Evolutionary conservation across 2,329 filamentous ascomycete genomes (phyloP), one percentile per base, ranked within the genome.

Genomic region (Fusarium sp.): DNA sequence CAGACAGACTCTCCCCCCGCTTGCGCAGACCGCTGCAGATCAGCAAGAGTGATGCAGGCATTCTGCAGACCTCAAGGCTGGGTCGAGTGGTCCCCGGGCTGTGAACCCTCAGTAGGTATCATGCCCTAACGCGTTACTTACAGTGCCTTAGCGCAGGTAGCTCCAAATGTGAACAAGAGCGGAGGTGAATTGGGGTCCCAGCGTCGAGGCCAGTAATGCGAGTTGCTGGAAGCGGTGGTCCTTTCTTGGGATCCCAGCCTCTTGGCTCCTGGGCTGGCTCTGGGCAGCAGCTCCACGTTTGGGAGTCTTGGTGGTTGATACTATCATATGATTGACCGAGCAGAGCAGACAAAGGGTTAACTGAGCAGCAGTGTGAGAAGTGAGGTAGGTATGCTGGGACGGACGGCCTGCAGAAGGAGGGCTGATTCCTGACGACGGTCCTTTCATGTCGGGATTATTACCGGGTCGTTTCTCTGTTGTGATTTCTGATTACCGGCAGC

Each of bases 11-110:
- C 24, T 47, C 38, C 61, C 61, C 52, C 40, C 67, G 61, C 56
- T 62, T 52, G 62, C 47, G 64, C 69, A 76, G 69, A 75, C 75
- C 71, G 75, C 75, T 70, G 69, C 65, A 74, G 71, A 77, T 72
- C 73, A 75, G 71, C 67, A 71, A 74, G 37, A 27, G 61, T 56
- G 40, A 74, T 67, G 54, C 69, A 74, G 60, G 64, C 50, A 74
- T 72, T 74, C 64, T 59, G 60, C 61, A 58, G 59, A 65, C 64
- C 60, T 66, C 71, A 63, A 57, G 47, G 47, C 27, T n/a, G n/a
- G 65, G 62, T 64, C 38, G 69, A 68, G 66, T 73, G 73, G 75
- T 29, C 71, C 72, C 73, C 70, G 62, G 64, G 35, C 54, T 66
- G 68, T 77, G 75, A 77, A 77, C 61, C 71, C 67, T 74, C 62